Conservation (phyloP, 2,329 filamentous ascomycete species). For the Aphanocladium album region DNA sequence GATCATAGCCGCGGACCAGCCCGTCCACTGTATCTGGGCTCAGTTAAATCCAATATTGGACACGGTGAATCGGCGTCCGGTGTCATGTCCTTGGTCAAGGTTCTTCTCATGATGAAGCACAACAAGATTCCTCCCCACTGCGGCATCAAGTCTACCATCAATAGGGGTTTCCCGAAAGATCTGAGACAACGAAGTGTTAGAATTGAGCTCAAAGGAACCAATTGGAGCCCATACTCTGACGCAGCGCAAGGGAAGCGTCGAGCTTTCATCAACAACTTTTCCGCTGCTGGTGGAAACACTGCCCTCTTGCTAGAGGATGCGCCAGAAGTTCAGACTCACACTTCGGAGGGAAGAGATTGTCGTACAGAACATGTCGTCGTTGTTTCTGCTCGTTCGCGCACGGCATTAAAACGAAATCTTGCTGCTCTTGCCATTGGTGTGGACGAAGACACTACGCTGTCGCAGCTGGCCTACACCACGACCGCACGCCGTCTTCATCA, state of each 20-base stretch:
- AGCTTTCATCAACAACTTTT: conserved; percentile 63
- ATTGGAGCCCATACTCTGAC: conserved; percentile 37
- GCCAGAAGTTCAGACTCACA: conserved; percentile 44
- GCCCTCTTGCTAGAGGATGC: conserved; percentile 61
- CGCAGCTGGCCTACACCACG: conserved; percentile 48
- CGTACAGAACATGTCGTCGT: too few relatives aligned
- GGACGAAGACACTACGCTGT: too few relatives aligned
- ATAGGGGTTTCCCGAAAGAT: conserved; percentile 54
- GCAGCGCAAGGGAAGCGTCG: conserved; percentile 42
- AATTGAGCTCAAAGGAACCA: conserved; percentile 50
- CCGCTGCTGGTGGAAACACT: conserved; percentile 67
- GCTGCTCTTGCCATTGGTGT: too few relatives aligned
- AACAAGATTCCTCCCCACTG: conserved; percentile 59
- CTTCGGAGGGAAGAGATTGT: too few relatives aligned
- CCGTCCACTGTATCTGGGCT: conserved; percentile 52
- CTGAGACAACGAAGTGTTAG: conserved; percentile 52
- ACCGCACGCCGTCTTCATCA: conserved; percentile 60
- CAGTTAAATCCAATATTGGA: conserved; percentile 60
- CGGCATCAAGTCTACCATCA: conserved; percentile 62
- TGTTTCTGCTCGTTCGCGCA: too few relatives aligned
- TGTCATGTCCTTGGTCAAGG: conserved; percentile 58
- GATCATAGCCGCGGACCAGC: conserved; percentile 30
- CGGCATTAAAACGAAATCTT: too few relatives aligned
- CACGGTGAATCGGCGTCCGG: conserved; percentile 60
- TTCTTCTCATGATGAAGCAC: conserved; percentile 60